Percentiles rank a stretch among this genome's conserved stretches.
These are phyloP conservation scores for Pseudozyma hubeiensis DNA, from an alignment of 1,284 basidiomycete genomes.

Conservation along the genomic window DNA sequence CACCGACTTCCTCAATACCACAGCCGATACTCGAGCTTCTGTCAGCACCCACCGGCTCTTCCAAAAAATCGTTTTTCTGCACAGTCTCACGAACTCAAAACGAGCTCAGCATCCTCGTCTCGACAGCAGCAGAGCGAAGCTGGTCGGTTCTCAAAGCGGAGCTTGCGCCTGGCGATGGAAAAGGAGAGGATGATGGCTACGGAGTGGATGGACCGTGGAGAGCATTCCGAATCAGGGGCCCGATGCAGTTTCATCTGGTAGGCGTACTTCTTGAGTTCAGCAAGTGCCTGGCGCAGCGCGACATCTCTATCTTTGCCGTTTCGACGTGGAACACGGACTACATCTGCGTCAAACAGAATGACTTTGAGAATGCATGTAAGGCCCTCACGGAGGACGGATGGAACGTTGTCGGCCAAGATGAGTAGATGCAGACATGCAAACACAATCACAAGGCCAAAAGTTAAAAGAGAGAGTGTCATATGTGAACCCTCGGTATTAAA, in stretches of 20 bases:
- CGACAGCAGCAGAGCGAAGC: constrained; percentile 7
- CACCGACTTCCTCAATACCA: constrained; percentile 9
- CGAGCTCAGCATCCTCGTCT: constrained; percentile 45
- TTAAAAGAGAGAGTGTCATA: not conserved
- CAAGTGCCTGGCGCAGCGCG: constrained; percentile 23
- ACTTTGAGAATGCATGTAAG: constrained; percentile 18
- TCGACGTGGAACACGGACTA: constrained; percentile 50
- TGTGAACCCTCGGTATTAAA: constrained; percentile 7
- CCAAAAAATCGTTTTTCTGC: constrained; percentile 20
- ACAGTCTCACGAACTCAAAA: constrained; percentile 38
- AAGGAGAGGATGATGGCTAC: constrained; percentile 11
- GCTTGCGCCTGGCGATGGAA: not conserved
- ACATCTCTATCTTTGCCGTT: constrained; percentile 45
- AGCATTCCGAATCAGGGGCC: constrained; percentile 40
- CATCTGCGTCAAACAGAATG: constrained; percentile 33
- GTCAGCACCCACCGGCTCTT: not conserved
- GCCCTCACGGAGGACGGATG: constrained; percentile 36
- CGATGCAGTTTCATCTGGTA: constrained; percentile 46
- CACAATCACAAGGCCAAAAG: too few relatives aligned
- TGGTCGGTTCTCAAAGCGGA: constrained; percentile 7
- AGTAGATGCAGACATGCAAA: not conserved
- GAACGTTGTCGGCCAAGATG: constrained; percentile 23
- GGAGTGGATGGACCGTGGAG: constrained; percentile 34
- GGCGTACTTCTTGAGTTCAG: constrained; percentile 44
- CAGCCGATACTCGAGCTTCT: constrained; percentile 17